phyloP scores from a whole-genome alignment of 768 basidiomycete species.

The Naganishia onofrii region DNA sequence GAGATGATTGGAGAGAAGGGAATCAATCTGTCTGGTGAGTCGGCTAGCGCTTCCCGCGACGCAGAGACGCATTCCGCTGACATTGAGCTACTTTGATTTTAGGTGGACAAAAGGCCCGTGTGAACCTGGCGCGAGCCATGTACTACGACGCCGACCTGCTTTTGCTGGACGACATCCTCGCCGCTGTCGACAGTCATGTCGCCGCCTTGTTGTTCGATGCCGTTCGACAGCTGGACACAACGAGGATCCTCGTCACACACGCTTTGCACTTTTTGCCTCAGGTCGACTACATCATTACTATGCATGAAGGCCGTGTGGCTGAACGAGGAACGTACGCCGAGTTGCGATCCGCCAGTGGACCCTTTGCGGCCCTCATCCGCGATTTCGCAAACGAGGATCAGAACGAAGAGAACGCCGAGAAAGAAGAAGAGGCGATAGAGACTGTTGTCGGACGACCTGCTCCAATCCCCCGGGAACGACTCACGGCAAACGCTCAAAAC shows the following conservation, averaged over 20 bases:
- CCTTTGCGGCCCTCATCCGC: conserved; percentile 69
- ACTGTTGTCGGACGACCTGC: conserved; percentile 47
- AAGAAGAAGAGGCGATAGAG: conserved; percentile 48
- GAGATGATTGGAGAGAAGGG: conserved; percentile 86
- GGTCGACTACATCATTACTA: conserved; percentile 78
- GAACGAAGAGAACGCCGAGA: conserved; percentile 56
- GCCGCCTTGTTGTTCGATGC: conserved; percentile 83
- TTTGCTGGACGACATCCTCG: conserved; percentile 69
- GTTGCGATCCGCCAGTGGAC: conserved; percentile 64
- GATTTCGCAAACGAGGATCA: conserved; percentile 73
- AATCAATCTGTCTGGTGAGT: conserved; percentile 68
- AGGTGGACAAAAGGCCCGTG: conserved; percentile 49
- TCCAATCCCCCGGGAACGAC: conserved; percentile 50
- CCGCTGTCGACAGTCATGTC: conserved; percentile 75
- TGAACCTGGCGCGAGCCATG: conserved; percentile 81
- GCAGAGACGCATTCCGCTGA: conserved; percentile 53
- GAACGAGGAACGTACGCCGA: conserved; percentile 77
- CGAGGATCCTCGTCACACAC: conserved; percentile 84
- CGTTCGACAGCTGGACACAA: conserved; percentile 67
- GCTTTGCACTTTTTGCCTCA: conserved; percentile 84
- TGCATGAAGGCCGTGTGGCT: conserved; percentile 71
- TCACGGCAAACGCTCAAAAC: conserved; percentile 53
- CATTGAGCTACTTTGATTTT: conserved; percentile 54
- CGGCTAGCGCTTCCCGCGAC: neutral
- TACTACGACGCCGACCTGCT: conserved; percentile 83